These are phyloP conservation scores for Zopfochytrium polystomum DNA, from an alignment of 371 early-diverging fungal genomes.

Conservation along the genomic window DNA sequence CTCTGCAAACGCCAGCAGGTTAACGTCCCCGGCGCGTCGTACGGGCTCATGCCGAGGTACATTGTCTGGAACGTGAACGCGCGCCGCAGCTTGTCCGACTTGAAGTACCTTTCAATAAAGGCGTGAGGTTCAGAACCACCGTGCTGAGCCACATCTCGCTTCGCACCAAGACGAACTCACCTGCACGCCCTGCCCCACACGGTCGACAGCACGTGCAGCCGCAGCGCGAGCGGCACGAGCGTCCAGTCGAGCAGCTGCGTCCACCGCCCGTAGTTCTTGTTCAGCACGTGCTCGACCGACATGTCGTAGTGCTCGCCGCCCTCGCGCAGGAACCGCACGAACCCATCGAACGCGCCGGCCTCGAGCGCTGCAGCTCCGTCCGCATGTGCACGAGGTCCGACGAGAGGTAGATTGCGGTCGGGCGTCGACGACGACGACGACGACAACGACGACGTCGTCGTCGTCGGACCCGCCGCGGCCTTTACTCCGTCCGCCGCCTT, in stretches of 20 bases:
- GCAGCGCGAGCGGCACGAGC: background rate
- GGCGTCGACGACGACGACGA: too few relatives aligned
- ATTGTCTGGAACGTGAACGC: conserved; percentile 65
- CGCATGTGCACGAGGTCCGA: conserved; percentile 56
- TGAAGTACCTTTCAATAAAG: conserved; percentile 53
- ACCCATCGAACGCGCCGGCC: conserved; percentile 40
- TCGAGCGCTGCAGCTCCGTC: conserved; percentile 56
- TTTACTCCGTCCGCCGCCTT: conserved; percentile 53
- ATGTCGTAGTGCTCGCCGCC: conserved; percentile 55
- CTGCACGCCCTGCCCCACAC: too few relatives aligned
- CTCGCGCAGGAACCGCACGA: conserved; percentile 53
- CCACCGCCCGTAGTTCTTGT: conserved; percentile 52
- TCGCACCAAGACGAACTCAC: too few relatives aligned
- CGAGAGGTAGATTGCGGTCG: too few relatives aligned
- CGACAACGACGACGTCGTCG: too few relatives aligned
- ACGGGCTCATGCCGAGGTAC: conserved; percentile 63
- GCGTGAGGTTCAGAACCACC: too few relatives aligned
- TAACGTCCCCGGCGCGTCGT: conserved; percentile 66
- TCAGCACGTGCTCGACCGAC: conserved; percentile 50
- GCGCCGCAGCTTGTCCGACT: conserved; percentile 59
- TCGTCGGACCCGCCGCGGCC: too few relatives aligned
- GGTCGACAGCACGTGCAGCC: conserved; percentile 44
- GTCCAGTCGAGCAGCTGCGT: conserved; percentile 9
- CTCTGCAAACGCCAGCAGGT: conserved; percentile 60
- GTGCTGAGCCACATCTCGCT: too few relatives aligned